phyloP scores from a whole-genome alignment of 352 stramenopile genomes.

The Paralagenidium karlingii region DNA sequence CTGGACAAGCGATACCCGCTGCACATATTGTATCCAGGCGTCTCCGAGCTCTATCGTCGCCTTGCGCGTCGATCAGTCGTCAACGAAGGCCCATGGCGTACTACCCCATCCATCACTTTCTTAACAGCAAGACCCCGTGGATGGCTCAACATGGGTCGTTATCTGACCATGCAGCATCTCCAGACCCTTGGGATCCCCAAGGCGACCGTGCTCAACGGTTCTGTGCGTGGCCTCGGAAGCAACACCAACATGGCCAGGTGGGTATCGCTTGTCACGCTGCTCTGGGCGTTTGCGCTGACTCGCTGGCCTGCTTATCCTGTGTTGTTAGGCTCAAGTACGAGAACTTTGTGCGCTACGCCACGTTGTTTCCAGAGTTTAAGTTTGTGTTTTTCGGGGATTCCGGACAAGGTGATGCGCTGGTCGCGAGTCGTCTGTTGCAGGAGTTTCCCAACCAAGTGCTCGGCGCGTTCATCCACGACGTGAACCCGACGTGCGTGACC shows the following conservation, averaged over 20 bases:
- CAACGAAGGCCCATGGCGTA: slow-evolving; percentile 5
- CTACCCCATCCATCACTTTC: slow-evolving; percentile 74
- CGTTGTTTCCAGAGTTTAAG: slow-evolving; percentile 72
- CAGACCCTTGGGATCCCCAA: slow-evolving; percentile 63
- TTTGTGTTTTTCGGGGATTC: slow-evolving; percentile 82
- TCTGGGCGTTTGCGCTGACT: too few species aligned
- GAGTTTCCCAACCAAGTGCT: slow-evolving; percentile 46
- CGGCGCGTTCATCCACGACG: slow-evolving; percentile 68
- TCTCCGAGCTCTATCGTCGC: slow-evolving; percentile 53
- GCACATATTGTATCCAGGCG: slow-evolving; percentile 67
- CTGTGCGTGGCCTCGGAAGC: slow-evolving; percentile 64
- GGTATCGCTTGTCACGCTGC: not conserved
- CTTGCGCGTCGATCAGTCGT: slow-evolving; percentile 26
- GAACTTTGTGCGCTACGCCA: slow-evolving; percentile 68
- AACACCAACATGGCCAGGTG: slow-evolving; percentile 68
- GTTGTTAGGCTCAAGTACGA: slow-evolving; percentile 48
- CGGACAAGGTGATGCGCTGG: slow-evolving; percentile 59
- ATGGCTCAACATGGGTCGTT: slow-evolving; percentile 65
- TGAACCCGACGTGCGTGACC: slow-evolving; percentile 33
- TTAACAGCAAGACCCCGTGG: slow-evolving; percentile 65
- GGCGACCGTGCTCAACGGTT: slow-evolving; percentile 68
- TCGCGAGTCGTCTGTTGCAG: slow-evolving; percentile 48
- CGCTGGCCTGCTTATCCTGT: not conserved
- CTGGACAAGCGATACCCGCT: slow-evolving; percentile 57
- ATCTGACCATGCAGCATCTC: slow-evolving; percentile 68